A percentile compares a stretch with the other conserved stretches of the same genome.
Conservation (phyloP, 2,329 filamentous ascomycete species). For the Fusarium sp. region DNA sequence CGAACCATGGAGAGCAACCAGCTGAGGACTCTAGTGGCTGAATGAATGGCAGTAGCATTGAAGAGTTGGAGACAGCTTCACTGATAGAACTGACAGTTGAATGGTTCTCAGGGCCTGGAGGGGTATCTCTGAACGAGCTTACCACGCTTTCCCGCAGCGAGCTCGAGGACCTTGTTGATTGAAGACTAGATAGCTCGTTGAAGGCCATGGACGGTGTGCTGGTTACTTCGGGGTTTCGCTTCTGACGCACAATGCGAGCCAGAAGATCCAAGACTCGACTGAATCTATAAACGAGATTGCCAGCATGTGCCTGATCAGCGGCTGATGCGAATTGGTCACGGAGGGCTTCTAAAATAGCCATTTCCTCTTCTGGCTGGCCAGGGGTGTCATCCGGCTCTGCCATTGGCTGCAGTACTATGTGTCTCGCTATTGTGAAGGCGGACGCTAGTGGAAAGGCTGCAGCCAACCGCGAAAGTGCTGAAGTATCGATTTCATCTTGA, state of each 20-base stretch:
- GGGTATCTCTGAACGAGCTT: conserved; percentile 38
- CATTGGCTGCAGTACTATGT: conserved; percentile 31
- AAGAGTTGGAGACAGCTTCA: conserved; percentile 21
- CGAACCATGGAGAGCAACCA: conserved; percentile 28
- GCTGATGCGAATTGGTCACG: conserved; percentile 32
- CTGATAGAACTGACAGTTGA: conserved; percentile 25
- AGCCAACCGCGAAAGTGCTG: conserved; percentile 30
- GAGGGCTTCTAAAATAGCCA: conserved; percentile 38
- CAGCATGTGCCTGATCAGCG: conserved; percentile 30
- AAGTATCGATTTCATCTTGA: conserved; percentile 12
- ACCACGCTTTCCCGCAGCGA: conserved; percentile 31
- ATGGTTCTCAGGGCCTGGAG: conserved; percentile 31
- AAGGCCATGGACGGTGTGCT: conserved; percentile 37
- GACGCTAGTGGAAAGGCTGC: conserved; percentile 39
- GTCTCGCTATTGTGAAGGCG: conserved; percentile 35
- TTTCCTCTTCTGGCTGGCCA: conserved; percentile 38
- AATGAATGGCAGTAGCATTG: conserved; percentile 35
- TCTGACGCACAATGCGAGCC: conserved; percentile 35
- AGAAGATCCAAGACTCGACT: conserved; percentile 31
- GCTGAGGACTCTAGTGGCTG: conserved; percentile 30
- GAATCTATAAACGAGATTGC: conserved; percentile 36
- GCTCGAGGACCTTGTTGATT: conserved; percentile 35
- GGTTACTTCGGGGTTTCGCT: conserved; percentile 12
- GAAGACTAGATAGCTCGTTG: conserved; percentile 39
- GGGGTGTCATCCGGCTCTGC: conserved; percentile 10